These are phyloP conservation scores for Scedosporium dehoogii DNA, from an alignment of 2,329 filamentous ascomycete species.

Conservation along the genomic window DNA sequence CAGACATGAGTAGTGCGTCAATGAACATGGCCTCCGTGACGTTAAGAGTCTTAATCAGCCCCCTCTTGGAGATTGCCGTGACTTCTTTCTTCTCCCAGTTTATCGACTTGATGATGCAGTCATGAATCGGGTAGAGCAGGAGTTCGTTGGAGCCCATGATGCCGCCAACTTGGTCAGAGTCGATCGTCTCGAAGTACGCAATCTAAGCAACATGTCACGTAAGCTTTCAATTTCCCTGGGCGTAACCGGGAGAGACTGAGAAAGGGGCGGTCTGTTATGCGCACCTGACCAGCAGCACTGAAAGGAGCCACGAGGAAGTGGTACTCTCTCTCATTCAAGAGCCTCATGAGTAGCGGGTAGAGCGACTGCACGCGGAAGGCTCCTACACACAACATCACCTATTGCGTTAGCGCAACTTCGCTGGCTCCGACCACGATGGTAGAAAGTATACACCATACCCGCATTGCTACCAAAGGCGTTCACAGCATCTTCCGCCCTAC, in stretches of 20 bases:
- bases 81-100: constrained; percentile 63
- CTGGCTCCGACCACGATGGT: neutral
- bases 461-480: constrained; percentile 70
- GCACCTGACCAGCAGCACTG: constrained; percentile 76
- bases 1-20: constrained; percentile 74
- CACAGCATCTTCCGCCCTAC: constrained; percentile 72
- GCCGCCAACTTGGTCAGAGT: constrained; percentile 60
- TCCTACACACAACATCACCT: constrained; percentile 32
- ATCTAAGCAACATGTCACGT: constrained; percentile 76
- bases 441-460: constrained; percentile 37
- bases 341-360: constrained; percentile 65
- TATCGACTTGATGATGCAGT: constrained; percentile 56
- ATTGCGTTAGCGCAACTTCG: neutral
- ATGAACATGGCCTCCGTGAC: constrained; percentile 64
- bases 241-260: constrained; percentile 14
- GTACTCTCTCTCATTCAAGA: constrained; percentile 58
- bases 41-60: constrained; percentile 59
- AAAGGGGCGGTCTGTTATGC: constrained; percentile 12
- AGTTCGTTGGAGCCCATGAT: constrained; percentile 79
- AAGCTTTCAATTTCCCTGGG: neutral
- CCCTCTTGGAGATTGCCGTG: constrained; percentile 51
- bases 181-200: constrained; percentile 62
- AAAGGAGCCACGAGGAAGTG: constrained; percentile 79
- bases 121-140: constrained; percentile 74
- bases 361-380: constrained; percentile 63